Conservation (phyloP, 768 basidiomycete species). For the Mycena vitilis region DNA sequence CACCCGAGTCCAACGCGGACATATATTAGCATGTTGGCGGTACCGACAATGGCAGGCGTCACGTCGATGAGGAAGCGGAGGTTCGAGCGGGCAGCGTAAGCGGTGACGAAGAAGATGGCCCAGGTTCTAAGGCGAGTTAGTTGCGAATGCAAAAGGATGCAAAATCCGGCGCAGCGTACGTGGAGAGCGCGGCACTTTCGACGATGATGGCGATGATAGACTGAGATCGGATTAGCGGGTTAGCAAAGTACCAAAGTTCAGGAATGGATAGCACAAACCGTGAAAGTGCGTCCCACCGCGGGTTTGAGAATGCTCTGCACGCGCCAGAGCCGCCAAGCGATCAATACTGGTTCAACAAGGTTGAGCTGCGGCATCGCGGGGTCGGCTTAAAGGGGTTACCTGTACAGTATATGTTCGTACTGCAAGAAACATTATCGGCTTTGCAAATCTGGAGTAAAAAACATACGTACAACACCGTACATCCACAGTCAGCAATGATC, state of each 20-base stretch:
- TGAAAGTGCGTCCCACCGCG: not conserved
- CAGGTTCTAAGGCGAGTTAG: not conserved
- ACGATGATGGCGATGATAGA: constrained; percentile 12
- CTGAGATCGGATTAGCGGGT: not conserved
- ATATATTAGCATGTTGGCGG: constrained; percentile 22
- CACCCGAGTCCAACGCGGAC: constrained; percentile 22
- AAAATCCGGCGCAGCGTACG: not conserved
- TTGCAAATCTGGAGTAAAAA: not conserved
- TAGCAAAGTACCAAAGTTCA: not conserved
- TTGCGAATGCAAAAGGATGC: not conserved
- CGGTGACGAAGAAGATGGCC: constrained; percentile 20
- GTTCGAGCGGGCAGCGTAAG: constrained; percentile 13
- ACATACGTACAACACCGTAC: constrained; percentile 14
- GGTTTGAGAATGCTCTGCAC: constrained; percentile 14
- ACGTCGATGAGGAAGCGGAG: constrained; percentile 29
- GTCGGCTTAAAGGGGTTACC: too few relatives aligned
- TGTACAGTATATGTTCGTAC: constrained; percentile 28
- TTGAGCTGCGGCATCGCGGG: too few relatives aligned
- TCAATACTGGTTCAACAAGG: not conserved
- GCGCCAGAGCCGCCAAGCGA: constrained; percentile 19
- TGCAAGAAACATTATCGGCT: not conserved
- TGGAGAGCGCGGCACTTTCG: constrained; percentile 19
- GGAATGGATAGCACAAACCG: not conserved
- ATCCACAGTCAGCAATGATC: constrained; percentile 14
- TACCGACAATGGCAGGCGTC: constrained; percentile 14